A percentile compares a stretch with the other conserved stretches of the same genome.
phyloP scores from a whole-genome alignment of 2,329 filamentous ascomycete species.

The Mycosphaerelloides madeirae region DNA sequence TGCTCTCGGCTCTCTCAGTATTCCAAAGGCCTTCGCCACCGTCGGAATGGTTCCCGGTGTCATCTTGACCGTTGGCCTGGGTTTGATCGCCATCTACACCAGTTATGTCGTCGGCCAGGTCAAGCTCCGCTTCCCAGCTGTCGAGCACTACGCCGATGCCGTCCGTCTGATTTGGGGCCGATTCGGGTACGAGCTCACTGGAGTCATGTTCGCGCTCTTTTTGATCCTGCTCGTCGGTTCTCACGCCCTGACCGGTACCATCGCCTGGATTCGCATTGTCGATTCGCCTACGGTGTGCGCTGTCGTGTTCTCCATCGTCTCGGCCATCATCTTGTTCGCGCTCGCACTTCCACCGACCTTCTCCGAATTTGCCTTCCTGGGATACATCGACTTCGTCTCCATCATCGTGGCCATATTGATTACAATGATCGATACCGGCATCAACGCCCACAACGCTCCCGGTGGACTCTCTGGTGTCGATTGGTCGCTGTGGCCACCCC shows the following conservation, averaged over 20 bases:
- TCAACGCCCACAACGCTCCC: conserved; percentile 23
- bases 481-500: conserved; percentile 34
- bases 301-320: conserved; percentile 40
- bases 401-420: conserved; percentile 34
- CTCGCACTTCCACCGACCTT: conserved; percentile 35
- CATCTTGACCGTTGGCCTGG: conserved; percentile 52
- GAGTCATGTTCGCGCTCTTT: conserved; percentile 41
- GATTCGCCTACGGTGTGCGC: conserved; percentile 36
- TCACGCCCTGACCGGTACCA: conserved; percentile 43
- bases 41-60: conserved; percentile 54
- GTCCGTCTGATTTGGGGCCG: conserved; percentile 40
- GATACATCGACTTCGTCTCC: conserved; percentile 36
- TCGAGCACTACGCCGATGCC: conserved; percentile 43
- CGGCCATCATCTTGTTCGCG: conserved; percentile 37
- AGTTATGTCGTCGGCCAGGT: conserved; percentile 60
- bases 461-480: conserved; percentile 31
- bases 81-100: conserved; percentile 57
- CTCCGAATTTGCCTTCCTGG: conserved; percentile 32
- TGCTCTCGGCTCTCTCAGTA: conserved; percentile 54
- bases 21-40: conserved; percentile 52
- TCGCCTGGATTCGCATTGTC: conserved; percentile 42
- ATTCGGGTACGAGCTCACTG: conserved; percentile 40
- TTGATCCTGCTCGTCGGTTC: conserved; percentile 42
- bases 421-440: conserved; percentile 34
- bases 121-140: conserved; percentile 46